A percentile compares a stretch with the other conserved stretches of the same genome.
Conservation (phyloP, 805 yeast species). For the Starmerella lactis-condensi region DNA sequence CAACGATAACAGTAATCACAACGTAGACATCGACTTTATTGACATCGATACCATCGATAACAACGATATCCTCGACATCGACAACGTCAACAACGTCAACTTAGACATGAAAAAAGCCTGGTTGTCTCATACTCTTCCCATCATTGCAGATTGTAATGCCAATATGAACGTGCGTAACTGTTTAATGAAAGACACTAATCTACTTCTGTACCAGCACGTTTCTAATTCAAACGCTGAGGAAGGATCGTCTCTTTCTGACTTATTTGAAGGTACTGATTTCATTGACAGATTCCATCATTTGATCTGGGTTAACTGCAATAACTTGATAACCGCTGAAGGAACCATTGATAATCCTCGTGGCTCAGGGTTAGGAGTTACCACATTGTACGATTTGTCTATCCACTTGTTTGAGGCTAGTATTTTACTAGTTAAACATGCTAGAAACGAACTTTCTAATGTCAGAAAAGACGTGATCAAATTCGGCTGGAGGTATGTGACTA, state of each 20-base stretch:
- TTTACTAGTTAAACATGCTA: conserved; percentile 48
- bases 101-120: conserved; percentile 7
- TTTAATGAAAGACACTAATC: conserved; percentile 31
- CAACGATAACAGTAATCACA: background rate
- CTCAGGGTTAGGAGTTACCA: conserved; percentile 14
- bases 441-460: conserved; percentile 37
- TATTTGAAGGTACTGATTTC: conserved; percentile 36
- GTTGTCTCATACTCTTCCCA: conserved; percentile 4
- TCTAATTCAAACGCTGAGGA: too few relatives aligned
- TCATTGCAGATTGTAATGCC: conserved; percentile 1
- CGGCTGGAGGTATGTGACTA: conserved; percentile 80
- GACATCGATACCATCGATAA: too few relatives aligned
- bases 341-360: conserved; percentile 8
- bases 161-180: conserved; percentile 6
- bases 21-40: conserved; percentile 26
- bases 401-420: conserved; percentile 72
- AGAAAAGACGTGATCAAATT: conserved; percentile 78
- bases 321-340: conserved; percentile 32
- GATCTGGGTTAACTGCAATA: conserved; percentile 47
- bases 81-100: too few relatives aligned
- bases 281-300: conserved; percentile 38
- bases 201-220: conserved; percentile 47
- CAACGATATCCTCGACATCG: too few relatives aligned
- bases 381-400: conserved; percentile 53
- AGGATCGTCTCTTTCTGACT: too few relatives aligned